A percentile compares a stretch with the other conserved stretches of the same genome.
Evolutionary conservation across 495 filamentous ascomycete species (phyloP).

Genomic region (Sphaerosporella brunnea): DNA sequence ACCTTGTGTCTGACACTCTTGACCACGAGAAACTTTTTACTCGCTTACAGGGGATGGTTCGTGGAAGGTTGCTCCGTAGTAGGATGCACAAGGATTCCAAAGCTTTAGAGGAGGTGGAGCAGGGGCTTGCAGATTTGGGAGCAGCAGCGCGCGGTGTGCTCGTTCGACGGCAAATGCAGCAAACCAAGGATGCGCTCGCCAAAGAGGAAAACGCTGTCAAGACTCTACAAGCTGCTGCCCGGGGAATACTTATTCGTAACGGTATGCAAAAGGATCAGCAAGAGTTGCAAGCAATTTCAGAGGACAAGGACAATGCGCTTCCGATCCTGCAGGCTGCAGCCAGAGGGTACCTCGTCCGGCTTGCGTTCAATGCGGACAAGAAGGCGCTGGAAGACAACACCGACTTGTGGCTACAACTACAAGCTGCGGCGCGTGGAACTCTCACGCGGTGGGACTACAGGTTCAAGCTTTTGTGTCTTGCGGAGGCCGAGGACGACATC

Average conservation of each 20-base stretch:
- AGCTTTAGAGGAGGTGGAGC: constrained; percentile 25
- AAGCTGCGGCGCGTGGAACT: constrained; percentile 34
- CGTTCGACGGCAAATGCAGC: constrained; percentile 30
- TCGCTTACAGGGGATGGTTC: constrained; percentile 17
- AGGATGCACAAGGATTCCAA: constrained; percentile 26
- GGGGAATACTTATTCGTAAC: constrained; percentile 34
- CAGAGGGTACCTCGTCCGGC: constrained; percentile 37
- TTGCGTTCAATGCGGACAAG: constrained; percentile 22
- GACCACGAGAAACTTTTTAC: constrained; percentile 12
- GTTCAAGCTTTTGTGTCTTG: constrained; percentile 34
- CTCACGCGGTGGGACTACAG: constrained; percentile 32
- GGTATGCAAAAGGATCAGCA: constrained; percentile 29
- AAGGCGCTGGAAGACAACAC: constrained; percentile 29
- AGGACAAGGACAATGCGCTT: constrained; percentile 9
- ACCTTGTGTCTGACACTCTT: constrained; percentile 12
- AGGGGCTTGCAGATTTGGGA: constrained; percentile 24
- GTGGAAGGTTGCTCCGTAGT: constrained; percentile 27
- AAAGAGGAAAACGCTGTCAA: constrained; percentile 14
- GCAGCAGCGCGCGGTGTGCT: constrained; percentile 31
- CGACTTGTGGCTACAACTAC: constrained; percentile 33
- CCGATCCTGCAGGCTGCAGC: constrained; percentile 34
- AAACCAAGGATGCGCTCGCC: constrained; percentile 27
- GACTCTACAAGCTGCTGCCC: constrained; percentile 34
- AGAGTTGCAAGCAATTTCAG: constrained; percentile 9
- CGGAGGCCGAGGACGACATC: constrained; percentile 33